Evolutionary conservation across 1,284 basidiomycete genomes (phyloP), one percentile per base, ranked within the genome.

Genomic region (Ceratobasidium sp.): DNA sequence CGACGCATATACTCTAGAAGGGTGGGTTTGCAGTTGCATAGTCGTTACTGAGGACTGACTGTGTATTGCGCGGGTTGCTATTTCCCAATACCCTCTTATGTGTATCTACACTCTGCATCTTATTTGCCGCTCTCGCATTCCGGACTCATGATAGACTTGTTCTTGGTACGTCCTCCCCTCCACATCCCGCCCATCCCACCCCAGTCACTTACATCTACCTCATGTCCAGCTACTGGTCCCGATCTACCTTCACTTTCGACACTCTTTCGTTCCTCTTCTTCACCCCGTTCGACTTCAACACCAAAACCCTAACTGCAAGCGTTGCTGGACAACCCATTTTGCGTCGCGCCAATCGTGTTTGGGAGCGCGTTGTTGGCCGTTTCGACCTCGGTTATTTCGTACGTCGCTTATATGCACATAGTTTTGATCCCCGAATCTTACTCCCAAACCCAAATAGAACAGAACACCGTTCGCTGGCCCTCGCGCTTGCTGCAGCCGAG

Each of bases 401-500:
- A 79, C 79, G 89, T 85, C 16, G n/a, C n/a, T n/a, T n/a, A n/a
- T n/a, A n/a, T n/a, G n/a, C n/a, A n/a, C n/a, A n/a, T n/a, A n/a
- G n/a, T n/a, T n/a, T n/a, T n/a, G n/a, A n/a, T n/a, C n/a, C n/a
- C n/a, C n/a, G n/a, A n/a, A n/a, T n/a, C n/a, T n/a, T n/a, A n/a
- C n/a, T n/a, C n/a, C n/a, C n/a, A n/a, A n/a, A n/a, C n/a, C n/a
- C n/a, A n/a, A n/a, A 22, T 75, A 90, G 88, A 24, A 78, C 83
- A 41, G 87, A 89, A 76, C 90, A 94, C 68, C 86, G 88, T 8
- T 81, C 85, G 0, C 86, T 90, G 29, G 95, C 98, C 81, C 87
- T 96, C 19, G 81, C 89, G 4, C 84, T 96, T 31, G 93, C 95
- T 0, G 85, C 88, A 7, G 77, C 91, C 5, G 88, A 94, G 75